These are phyloP conservation scores for Pseudocercospora cruenta DNA, from an alignment of 2,329 filamentous ascomycete genomes.

Conservation along the genomic window DNA sequence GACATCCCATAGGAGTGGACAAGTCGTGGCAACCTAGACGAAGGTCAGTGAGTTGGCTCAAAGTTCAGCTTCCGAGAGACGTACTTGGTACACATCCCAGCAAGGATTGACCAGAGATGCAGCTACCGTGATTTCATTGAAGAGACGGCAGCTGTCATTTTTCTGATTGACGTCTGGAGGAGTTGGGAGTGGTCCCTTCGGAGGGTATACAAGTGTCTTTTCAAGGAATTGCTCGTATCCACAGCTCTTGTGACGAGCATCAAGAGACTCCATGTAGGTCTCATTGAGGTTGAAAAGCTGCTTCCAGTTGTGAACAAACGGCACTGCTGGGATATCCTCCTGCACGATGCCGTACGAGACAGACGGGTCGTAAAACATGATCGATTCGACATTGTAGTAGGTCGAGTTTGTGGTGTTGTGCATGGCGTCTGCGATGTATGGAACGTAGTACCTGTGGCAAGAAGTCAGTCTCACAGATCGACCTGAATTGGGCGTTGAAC, in stretches of 20 bases:
- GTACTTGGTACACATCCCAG: conserved; percentile 71
- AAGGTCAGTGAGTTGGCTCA: not conserved
- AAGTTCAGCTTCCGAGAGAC: not conserved
- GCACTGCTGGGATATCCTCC: conserved; percentile 56
- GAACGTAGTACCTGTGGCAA: conserved; percentile 50
- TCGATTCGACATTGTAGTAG: conserved; percentile 69
- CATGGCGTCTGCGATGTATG: conserved; percentile 75
- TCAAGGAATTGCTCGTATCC: conserved; percentile 65
- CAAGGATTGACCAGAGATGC: conserved; percentile 69
- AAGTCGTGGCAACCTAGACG: conserved; percentile 64
- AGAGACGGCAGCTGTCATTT: conserved; percentile 54
- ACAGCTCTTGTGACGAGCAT: conserved; percentile 56
- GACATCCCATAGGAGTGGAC: conserved; percentile 70
- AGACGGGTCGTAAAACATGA: conserved; percentile 74
- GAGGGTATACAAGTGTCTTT: conserved; percentile 70
- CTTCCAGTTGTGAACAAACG: conserved; percentile 65
- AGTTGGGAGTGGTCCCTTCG: conserved; percentile 61
- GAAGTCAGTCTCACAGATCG: not conserved
- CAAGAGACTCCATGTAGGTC: conserved; percentile 57
- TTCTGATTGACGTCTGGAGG: conserved; percentile 52
- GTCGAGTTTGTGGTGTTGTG: conserved; percentile 67
- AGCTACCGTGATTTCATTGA: conserved; percentile 57
- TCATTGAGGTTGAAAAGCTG: conserved; percentile 67
- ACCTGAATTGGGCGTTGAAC: not conserved
- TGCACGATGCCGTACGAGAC: conserved; percentile 59